phyloP scores from a whole-genome alignment of 2,329 filamentous ascomycete species.

The Arthroderma uncinatum region DNA sequence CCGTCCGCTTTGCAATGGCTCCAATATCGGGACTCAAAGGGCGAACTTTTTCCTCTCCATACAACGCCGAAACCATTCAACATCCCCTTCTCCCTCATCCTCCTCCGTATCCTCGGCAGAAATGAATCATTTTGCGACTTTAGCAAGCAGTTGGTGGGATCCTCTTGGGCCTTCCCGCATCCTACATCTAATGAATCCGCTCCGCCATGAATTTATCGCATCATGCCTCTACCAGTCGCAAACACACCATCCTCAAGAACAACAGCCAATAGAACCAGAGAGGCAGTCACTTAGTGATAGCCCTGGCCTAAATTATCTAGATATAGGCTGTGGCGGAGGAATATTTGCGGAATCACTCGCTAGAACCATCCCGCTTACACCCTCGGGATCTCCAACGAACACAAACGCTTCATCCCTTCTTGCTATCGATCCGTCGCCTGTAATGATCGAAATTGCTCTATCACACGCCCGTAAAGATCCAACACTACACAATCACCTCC shows the following conservation, averaged over 20 bases:
- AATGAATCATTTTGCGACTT: slow-evolving; percentile 85
- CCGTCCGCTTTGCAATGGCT: neutral
- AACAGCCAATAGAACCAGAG: slow-evolving; percentile 10
- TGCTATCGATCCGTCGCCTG: slow-evolving; percentile 36
- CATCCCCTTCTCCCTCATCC: slow-evolving; percentile 8
- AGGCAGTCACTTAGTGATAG: neutral
- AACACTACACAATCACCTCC: slow-evolving; percentile 42
- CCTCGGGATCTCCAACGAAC: slow-evolving; percentile 11
- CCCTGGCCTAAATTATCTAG: slow-evolving; percentile 58
- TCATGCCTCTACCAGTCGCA: slow-evolving; percentile 50
- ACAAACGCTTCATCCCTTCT: slow-evolving; percentile 32
- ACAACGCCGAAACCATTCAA: slow-evolving; percentile 12
- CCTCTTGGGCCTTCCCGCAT: slow-evolving; percentile 83
- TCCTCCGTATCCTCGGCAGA: slow-evolving; percentile 79
- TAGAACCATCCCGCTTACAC: slow-evolving; percentile 28
- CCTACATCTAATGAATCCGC: slow-evolving; percentile 94
- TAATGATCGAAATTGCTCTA: slow-evolving; percentile 52
- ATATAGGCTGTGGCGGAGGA: slow-evolving; percentile 89
- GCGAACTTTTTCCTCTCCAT: neutral
- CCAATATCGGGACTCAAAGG: neutral
- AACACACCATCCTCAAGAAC: slow-evolving; percentile 15
- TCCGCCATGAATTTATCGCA: slow-evolving; percentile 84
- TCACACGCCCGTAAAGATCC: slow-evolving; percentile 68
- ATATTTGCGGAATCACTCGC: slow-evolving; percentile 72
- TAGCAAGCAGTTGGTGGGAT: slow-evolving; percentile 96